phyloP scores from a whole-genome alignment of 1,284 basidiomycete genomes.

The Vanrija sp. region DNA sequence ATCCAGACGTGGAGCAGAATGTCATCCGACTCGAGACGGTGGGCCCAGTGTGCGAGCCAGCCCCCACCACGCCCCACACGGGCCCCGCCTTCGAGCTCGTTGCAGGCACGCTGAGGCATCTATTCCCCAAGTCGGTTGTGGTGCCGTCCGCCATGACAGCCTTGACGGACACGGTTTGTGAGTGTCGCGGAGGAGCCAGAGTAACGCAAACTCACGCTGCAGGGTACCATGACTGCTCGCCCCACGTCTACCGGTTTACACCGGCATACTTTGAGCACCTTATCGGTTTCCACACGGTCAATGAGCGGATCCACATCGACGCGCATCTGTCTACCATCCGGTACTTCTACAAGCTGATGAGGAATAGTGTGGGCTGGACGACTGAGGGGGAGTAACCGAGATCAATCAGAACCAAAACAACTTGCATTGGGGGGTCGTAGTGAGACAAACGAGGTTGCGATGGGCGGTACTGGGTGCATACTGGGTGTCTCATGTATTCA shows the following conservation, averaged over 20 bases:
- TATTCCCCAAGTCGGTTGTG: conserved; percentile 15
- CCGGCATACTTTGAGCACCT: conserved; percentile 15
- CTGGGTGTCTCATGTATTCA: no score
- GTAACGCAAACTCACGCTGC: background rate
- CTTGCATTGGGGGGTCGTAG: no score
- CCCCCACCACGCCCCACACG: conserved; percentile 14
- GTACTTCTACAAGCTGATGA: conserved; percentile 21
- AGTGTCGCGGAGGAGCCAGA: background rate
- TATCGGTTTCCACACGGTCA: conserved; percentile 22
- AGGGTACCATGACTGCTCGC: conserved; percentile 20
- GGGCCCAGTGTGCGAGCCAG: conserved; percentile 12
- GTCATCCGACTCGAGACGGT: conserved; percentile 14
- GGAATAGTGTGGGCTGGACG: conserved; percentile 16
- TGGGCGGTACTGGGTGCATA: no score
- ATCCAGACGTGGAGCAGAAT: conserved; percentile 11
- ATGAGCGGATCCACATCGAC: conserved; percentile 25
- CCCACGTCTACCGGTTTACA: conserved; percentile 28
- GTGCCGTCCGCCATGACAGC: conserved; percentile 19
- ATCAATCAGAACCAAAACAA: no score
- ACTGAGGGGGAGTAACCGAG: background rate
- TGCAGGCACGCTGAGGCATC: conserved; percentile 17
- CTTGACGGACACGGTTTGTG: conserved; percentile 18
- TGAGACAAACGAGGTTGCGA: no score
- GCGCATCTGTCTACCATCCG: conserved; percentile 21
- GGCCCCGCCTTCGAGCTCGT: conserved; percentile 16